phyloP scores from a whole-genome alignment of 2,329 filamentous ascomycete species.

The Aspergillus awamori region DNA sequence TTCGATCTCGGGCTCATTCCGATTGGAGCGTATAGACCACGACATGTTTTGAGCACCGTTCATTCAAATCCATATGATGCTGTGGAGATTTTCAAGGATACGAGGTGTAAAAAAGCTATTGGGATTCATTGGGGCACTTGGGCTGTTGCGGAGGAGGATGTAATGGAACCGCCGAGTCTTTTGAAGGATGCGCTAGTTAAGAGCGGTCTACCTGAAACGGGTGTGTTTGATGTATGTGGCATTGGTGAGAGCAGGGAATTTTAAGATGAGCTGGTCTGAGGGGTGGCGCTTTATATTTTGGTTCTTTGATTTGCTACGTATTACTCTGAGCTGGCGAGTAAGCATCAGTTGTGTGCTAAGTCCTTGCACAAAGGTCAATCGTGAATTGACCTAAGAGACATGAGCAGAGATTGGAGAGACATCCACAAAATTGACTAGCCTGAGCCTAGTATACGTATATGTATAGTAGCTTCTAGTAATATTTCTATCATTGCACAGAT shows the following conservation, averaged over 20 bases:
- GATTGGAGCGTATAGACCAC: not conserved
- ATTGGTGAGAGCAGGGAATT: not conserved
- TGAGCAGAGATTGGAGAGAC: too few relatives aligned
- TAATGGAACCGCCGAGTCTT: not conserved
- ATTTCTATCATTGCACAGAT: too few relatives aligned
- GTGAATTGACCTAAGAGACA: too few relatives aligned
- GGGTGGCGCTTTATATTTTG: too few relatives aligned
- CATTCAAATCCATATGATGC: not conserved
- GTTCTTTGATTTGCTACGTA: too few relatives aligned
- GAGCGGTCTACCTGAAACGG: not conserved
- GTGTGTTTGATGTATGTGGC: not conserved
- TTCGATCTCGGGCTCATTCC: not conserved
- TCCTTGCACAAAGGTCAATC: too few relatives aligned
- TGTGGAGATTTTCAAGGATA: not conserved
- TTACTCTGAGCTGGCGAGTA: too few relatives aligned
- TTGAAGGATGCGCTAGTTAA: not conserved
- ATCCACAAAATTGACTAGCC: too few relatives aligned
- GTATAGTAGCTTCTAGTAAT: too few relatives aligned
- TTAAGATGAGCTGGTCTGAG: not conserved
- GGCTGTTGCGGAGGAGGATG: not conserved
- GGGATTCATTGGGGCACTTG: not conserved
- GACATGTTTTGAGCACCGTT: not conserved
- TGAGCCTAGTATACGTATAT: too few relatives aligned
- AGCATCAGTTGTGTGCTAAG: too few relatives aligned
- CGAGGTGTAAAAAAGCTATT: not conserved